Evolutionary conservation across 139 green algal genomes (phyloP).

Genomic region (Volvox reticuliferus): DNA sequence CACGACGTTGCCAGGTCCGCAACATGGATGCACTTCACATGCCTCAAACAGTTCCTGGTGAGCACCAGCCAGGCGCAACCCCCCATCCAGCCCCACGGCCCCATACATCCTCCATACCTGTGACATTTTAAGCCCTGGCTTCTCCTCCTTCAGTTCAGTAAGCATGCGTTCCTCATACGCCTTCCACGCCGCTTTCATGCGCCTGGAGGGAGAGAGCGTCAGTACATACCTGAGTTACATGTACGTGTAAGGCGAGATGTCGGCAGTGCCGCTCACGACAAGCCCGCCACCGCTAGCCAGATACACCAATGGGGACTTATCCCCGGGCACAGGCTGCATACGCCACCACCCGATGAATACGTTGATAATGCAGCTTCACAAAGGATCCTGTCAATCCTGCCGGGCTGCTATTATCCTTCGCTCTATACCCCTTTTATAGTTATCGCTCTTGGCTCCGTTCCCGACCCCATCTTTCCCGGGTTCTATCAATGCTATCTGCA

Average conservation of each 20-base stretch:
- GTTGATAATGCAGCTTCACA: too few relatives aligned
- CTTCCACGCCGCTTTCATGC: slow-evolving; percentile 79
- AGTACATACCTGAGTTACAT: not conserved
- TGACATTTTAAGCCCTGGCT: slow-evolving; percentile 79
- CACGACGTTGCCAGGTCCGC: not conserved
- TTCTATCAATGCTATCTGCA: not conserved
- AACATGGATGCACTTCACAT: not conserved
- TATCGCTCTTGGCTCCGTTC: not conserved
- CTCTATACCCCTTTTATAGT: too few relatives aligned
- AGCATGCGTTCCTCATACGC: slow-evolving; percentile 76
- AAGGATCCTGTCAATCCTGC: too few relatives aligned
- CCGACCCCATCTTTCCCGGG: too few relatives aligned
- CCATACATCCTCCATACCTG: not conserved
- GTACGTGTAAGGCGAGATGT: too few relatives aligned
- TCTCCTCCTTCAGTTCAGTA: slow-evolving; percentile 75
- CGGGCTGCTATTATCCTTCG: too few relatives aligned
- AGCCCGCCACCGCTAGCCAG: too few relatives aligned
- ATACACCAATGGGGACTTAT: too few relatives aligned
- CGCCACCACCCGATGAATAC: too few relatives aligned
- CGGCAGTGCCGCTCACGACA: too few relatives aligned
- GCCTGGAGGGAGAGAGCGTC: slow-evolving; percentile 49
- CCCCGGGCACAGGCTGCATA: too few relatives aligned
- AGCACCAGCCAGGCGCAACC: too few relatives aligned
- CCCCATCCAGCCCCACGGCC: not conserved
- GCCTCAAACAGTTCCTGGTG: not conserved